These are phyloP conservation scores for Beta lomatogona DNA, from an alignment of 179 eudicot species.

Conservation along the genomic window DNA sequence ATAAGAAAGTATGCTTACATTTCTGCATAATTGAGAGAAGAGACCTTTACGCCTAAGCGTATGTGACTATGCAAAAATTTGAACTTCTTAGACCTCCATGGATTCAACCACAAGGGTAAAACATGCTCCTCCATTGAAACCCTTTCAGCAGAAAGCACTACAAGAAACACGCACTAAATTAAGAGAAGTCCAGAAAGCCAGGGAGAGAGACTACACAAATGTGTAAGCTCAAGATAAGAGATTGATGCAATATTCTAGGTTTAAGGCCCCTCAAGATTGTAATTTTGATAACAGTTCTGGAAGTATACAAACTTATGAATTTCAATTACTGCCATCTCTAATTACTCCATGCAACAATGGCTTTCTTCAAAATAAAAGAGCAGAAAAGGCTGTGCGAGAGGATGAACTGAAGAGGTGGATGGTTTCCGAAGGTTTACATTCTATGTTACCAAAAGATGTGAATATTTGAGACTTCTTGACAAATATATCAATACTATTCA, in stretches of 20 bases:
- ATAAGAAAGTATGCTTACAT: conserved; percentile 54
- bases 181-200: not conserved
- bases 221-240: not conserved
- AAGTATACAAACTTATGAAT: not conserved
- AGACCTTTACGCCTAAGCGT: conserved; percentile 69
- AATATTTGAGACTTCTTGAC: not conserved
- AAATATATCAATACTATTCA: not conserved
- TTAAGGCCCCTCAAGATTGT: not conserved
- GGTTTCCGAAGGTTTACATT: not conserved
- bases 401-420: too few species aligned
- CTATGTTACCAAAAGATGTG: not conserved
- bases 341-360: not conserved
- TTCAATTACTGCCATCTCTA: not conserved
- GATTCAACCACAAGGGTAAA: conserved; percentile 74
- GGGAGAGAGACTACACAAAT: not conserved
- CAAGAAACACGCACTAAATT: not conserved
- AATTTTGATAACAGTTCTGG: not conserved
- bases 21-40: conserved; percentile 57
- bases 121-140: conserved; percentile 78
- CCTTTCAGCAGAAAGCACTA: conserved; percentile 76
- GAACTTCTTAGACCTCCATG: conserved; percentile 51
- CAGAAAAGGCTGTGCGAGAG: not conserved
- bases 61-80: conserved; percentile 50
- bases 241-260: not conserved
- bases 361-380: not conserved